Conservation (phyloP, 2,329 filamentous ascomycete genomes). For the Ascochyta rabiei region DNA sequence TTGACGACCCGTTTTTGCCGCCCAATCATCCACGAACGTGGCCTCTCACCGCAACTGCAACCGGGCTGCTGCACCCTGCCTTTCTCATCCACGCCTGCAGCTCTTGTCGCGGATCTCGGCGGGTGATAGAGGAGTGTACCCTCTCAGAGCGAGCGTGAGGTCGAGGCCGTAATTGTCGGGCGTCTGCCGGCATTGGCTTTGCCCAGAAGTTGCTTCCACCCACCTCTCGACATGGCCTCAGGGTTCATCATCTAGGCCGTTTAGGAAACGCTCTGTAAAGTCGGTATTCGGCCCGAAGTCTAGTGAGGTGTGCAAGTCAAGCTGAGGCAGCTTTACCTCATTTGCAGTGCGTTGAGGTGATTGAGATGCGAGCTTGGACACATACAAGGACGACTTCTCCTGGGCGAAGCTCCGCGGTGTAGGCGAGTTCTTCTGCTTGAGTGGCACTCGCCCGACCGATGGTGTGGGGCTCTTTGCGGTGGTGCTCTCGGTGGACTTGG, state of each 20-base stretch:
- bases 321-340: conserved; percentile 25
- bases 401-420: conserved; percentile 21
- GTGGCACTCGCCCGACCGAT: conserved; percentile 29
- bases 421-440: conserved; percentile 35
- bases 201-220: not conserved
- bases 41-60: conserved; percentile 36
- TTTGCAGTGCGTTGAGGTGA: conserved; percentile 3
- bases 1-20: conserved; percentile 27
- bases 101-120: conserved; percentile 11
- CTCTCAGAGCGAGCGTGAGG: not conserved
- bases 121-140: not conserved
- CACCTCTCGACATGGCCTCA: conserved; percentile 3
- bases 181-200: not conserved
- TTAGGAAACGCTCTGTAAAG: conserved; percentile 38
- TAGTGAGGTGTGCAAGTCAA: conserved; percentile 32
- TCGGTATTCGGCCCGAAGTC: conserved; percentile 30
- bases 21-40: conserved; percentile 49
- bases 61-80: conserved; percentile 18
- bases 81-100: conserved; percentile 21
- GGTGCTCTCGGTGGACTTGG: conserved; percentile 17
- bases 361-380: conserved; percentile 1
- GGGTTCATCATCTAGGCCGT: conserved; percentile 25
- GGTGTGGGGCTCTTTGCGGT: conserved; percentile 30
- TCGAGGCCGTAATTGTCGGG: not conserved
- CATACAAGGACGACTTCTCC: conserved; percentile 27